phyloP scores from a whole-genome alignment of 2,329 filamentous ascomycete species.

The Stagonosporopsis vannaccii region DNA sequence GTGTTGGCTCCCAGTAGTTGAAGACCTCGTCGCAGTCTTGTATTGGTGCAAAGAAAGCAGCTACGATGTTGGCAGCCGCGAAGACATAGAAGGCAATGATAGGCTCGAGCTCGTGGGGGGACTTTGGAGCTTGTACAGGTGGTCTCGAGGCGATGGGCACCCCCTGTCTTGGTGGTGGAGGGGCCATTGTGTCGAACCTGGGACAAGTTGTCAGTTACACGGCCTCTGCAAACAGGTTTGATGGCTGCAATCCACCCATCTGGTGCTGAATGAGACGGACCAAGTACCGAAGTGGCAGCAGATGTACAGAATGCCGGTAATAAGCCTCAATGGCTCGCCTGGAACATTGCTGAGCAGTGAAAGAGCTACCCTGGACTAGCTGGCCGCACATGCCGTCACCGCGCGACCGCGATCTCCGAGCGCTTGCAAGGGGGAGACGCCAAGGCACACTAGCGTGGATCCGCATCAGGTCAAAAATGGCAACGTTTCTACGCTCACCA shows the following conservation, averaged over 20 bases:
- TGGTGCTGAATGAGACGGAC: not conserved
- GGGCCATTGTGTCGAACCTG: conserved; percentile 14
- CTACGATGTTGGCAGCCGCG: conserved; percentile 73
- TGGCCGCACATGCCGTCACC: conserved; percentile 20
- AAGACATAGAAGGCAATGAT: conserved; percentile 84
- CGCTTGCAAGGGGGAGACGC: conserved; percentile 26
- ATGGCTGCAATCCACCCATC: not conserved
- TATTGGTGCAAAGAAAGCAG: conserved; percentile 85
- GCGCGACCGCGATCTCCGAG: conserved; percentile 12
- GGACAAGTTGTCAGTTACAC: conserved; percentile 31
- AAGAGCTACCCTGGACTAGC: conserved; percentile 12
- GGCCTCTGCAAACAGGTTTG: not conserved
- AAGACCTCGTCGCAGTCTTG: conserved; percentile 99
- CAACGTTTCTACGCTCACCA: conserved; percentile 29
- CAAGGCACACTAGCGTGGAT: conserved; percentile 30
- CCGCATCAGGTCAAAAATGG: conserved; percentile 36
- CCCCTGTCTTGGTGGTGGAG: conserved; percentile 17
- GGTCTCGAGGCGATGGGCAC: conserved; percentile 3
- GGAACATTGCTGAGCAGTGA: conserved; percentile 5
- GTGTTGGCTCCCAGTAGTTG: conserved; percentile 98
- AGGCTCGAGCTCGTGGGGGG: conserved; percentile 62
- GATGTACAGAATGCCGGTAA: conserved; percentile 26
- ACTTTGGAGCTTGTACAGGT: conserved; percentile 28
- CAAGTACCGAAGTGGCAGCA: not conserved
- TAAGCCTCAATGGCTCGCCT: conserved; percentile 8